Evolutionary conservation across 1,284 basidiomycete genomes (phyloP), one percentile per base, ranked within the genome.

Genomic region (Ceratobasidium sp.): DNA sequence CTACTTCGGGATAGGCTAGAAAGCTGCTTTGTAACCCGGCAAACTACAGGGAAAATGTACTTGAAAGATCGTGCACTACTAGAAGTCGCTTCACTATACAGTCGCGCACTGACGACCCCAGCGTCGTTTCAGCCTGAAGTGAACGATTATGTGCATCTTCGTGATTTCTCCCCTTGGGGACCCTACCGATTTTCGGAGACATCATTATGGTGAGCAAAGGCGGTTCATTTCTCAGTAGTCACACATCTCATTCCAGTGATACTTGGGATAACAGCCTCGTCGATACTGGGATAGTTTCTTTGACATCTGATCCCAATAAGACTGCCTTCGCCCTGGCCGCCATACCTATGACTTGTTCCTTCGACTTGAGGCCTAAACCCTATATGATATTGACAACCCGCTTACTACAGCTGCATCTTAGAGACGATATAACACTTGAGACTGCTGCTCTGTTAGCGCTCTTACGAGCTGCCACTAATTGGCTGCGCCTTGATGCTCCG

Each of bases 11-110:
- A 70, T 26, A 49, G 68, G 51, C 56, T 70, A 26, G 26, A 42
- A 20, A 70, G 42, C 23, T 70, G 68, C 53, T 70, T 28, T 51
- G 18, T 42, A 33, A 55, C 68, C 39, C 68, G 53, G 13, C 67
- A 42, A 5, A 49, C 56, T 13, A 55, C 68, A 1, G 68, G 68
- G 15, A 55, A 55, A 33, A 49, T n/a, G 3, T 70, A 39, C 68
- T n/a, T 70, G 68, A 56, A 51, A 13, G 39, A 42, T n/a, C 51
- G 3, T 7, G 6, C 7, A n/a, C 53, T 70, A 9, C 28, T 70
- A 10, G 68, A 70, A 6, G 51, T 33, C 1, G 68, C 68, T 6
- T 39, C 68, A 28, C 53, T 70, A 40, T 70, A 70, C 33, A 53
- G 51, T 5, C 68, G 68, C 9, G 53, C 28, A 6, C n/a, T 70